Conservation (phyloP, 2,329 filamentous ascomycete genomes). For the Pestalotiopsis sp. region DNA sequence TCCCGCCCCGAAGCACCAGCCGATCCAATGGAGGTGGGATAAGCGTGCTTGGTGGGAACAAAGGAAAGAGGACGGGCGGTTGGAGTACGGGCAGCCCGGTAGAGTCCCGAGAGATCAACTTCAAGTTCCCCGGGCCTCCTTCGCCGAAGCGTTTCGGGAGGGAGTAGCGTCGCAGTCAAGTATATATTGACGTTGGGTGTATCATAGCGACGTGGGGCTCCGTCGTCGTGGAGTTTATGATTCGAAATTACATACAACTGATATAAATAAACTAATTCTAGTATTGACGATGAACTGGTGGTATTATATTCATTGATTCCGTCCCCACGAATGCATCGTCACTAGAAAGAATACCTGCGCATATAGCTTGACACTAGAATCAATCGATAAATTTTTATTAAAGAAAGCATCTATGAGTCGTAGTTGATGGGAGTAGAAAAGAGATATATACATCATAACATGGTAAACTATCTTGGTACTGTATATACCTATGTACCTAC, state of each 20-base stretch:
- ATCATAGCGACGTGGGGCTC: too few species aligned
- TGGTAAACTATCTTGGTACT: too few species aligned
- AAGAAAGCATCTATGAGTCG: background rate
- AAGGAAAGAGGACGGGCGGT: constrained; percentile 24
- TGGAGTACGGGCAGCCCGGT: constrained; percentile 29
- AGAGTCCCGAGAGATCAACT: constrained; percentile 30
- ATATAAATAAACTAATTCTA: background rate
- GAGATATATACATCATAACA: too few species aligned
- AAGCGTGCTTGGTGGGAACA: constrained; percentile 20
- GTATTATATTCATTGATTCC: too few species aligned
- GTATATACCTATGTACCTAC: too few species aligned
- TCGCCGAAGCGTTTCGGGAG: constrained; percentile 10
- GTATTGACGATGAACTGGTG: too few species aligned
- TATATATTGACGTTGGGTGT: background rate
- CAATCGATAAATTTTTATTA: background rate
- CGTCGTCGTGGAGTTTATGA: too few species aligned
- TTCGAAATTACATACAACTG: background rate
- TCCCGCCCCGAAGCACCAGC: constrained; percentile 18
- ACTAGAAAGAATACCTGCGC: background rate
- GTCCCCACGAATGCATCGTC: too few species aligned
- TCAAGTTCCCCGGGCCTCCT: constrained; percentile 25
- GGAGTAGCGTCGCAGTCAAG: background rate
- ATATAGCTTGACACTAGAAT: background rate
- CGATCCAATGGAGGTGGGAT: constrained; percentile 13
- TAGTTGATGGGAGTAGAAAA: background rate